These are phyloP conservation scores for Artomyces pyxidatus DNA, from an alignment of 768 basidiomycete genomes.

Conservation along the genomic window DNA sequence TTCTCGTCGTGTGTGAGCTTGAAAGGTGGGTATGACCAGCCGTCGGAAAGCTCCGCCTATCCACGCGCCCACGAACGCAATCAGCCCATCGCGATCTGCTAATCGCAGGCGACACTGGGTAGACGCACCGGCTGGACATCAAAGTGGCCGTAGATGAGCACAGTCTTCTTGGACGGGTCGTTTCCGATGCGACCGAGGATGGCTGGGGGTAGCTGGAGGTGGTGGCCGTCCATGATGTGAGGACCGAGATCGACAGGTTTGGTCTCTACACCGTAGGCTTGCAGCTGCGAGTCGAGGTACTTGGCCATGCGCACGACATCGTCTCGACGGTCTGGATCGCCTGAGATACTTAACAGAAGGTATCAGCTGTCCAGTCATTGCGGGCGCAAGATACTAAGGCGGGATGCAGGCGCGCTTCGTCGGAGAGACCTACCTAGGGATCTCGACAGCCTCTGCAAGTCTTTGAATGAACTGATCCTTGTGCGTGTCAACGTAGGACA, in stretches of 20 bases:
- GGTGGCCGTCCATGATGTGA: slow-evolving; percentile 65
- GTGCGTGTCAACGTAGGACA: slow-evolving; percentile 57
- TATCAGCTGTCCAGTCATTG: too few relatives aligned
- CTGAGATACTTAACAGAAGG: slow-evolving; percentile 40
- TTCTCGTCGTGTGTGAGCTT: slow-evolving; percentile 47
- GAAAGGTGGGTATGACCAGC: slow-evolving; percentile 88
- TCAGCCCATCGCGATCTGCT: background rate
- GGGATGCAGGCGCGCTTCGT: too few relatives aligned
- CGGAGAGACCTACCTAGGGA: slow-evolving; percentile 49
- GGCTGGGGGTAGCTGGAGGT: slow-evolving; percentile 69
- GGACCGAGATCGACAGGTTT: slow-evolving; percentile 68
- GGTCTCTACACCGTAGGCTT: slow-evolving; percentile 71
- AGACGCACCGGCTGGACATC: slow-evolving; percentile 82
- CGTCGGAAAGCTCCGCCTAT: slow-evolving; percentile 51
- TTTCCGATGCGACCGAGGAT: slow-evolving; percentile 77
- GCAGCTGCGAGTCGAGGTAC: slow-evolving; percentile 71
- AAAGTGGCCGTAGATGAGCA: slow-evolving; percentile 90
- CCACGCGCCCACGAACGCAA: too few relatives aligned
- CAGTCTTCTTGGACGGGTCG: slow-evolving; percentile 87
- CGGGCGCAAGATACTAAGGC: too few relatives aligned
- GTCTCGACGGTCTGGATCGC: slow-evolving; percentile 59
- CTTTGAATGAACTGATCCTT: slow-evolving; percentile 69
- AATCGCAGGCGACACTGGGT: background rate
- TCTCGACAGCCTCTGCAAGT: slow-evolving; percentile 74
- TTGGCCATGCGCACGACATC: slow-evolving; percentile 83